Evolutionary conservation across 192 early-diverging fungal genomes (phyloP), one percentile per base, ranked within the genome.

Genomic region (Podila epigama): DNA sequence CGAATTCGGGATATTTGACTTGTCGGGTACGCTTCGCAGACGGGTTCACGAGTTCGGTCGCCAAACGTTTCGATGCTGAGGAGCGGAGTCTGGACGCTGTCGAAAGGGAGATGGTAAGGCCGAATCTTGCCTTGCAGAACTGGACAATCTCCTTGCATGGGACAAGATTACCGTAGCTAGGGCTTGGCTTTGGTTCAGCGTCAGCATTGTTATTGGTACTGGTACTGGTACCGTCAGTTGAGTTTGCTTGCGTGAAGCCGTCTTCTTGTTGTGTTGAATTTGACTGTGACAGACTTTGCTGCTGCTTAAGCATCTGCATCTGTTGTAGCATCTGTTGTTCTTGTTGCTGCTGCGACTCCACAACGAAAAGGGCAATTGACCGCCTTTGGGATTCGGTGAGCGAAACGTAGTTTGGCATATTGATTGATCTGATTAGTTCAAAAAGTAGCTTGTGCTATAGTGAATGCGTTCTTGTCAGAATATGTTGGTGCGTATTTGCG

Each of bases 131-230:
- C 61, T 77, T 68, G 73, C 73, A 77, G 50, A 77, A 77, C 56
- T 77, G 73, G 57, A 77, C 73, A 32, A 77, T 77, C 51, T 77
- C 73, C 51, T 77, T 77, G 51, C 73, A 77, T 7, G 73, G 68
- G 34, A 77, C 68, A 51, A 48, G 44, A 48, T 48, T 48, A 22
- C 25, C 25, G n/a, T 7, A 2, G 44, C 25, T 48, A 5, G 44
- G n/a, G 44, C 20, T 48, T 48, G n/a, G 25, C 25, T 48, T 48
- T 22, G 44, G 25, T 5, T 48, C 44, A 20, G n/a, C 44, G n/a
- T 48, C 44, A 10, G 61, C 54, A 48, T 77, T 77, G 29, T 29
- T 51, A 27, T 35, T 61, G 15, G 48, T 50, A n/a, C 58, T 59
- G 42, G 16, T 44, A 5, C 25, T 48, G 35, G 25, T 60, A 36